phyloP scores from a whole-genome alignment of 257 asterid genomes.

The Craterostigma plantagineum region DNA sequence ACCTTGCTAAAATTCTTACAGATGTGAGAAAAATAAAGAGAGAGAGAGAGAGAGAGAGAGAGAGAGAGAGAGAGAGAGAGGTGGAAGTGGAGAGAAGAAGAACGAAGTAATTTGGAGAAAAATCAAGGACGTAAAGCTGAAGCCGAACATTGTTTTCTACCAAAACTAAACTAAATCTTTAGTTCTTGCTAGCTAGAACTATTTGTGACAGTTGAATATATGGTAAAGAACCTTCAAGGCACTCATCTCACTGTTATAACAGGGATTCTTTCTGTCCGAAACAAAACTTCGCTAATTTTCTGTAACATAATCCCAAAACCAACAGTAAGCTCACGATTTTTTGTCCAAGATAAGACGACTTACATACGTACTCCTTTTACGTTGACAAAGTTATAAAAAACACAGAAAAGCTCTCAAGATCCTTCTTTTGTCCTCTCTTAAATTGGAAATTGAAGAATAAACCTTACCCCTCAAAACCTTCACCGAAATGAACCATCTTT shows the following conservation, averaged over 20 bases:
- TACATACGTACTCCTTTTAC: conserved; percentile 8
- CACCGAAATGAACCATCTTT: too few species aligned
- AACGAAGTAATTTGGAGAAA: neutral
- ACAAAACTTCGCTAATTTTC: conserved; percentile 9
- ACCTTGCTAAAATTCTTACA: conserved; percentile 18
- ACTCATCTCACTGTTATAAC: too few species aligned
- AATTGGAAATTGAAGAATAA: conserved; percentile 3
- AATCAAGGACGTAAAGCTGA: conserved; percentile 12
- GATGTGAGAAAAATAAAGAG: conserved; percentile 13
- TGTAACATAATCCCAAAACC: conserved; percentile 7
- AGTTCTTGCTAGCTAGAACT: too few species aligned
- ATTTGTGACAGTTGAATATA: too few species aligned
- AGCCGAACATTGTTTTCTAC: conserved; percentile 1
- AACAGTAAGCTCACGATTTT: neutral
- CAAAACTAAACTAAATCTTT: neutral
- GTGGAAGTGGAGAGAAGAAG: conserved; percentile 13
- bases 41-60: conserved; percentile 7
- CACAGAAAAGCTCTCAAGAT: conserved; percentile 4
- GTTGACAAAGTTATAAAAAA: conserved; percentile 4
- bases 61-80: conserved; percentile 11
- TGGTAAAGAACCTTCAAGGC: too few species aligned
- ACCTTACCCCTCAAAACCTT: too few species aligned
- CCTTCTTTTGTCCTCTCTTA: conserved; percentile 1
- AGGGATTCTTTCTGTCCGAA: too few species aligned
- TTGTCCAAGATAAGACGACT: too few species aligned